A percentile compares a stretch with the other conserved stretches of the same genome.
phyloP scores from a whole-genome alignment of 2,329 filamentous ascomycete genomes.

The Westerdykella sp. region DNA sequence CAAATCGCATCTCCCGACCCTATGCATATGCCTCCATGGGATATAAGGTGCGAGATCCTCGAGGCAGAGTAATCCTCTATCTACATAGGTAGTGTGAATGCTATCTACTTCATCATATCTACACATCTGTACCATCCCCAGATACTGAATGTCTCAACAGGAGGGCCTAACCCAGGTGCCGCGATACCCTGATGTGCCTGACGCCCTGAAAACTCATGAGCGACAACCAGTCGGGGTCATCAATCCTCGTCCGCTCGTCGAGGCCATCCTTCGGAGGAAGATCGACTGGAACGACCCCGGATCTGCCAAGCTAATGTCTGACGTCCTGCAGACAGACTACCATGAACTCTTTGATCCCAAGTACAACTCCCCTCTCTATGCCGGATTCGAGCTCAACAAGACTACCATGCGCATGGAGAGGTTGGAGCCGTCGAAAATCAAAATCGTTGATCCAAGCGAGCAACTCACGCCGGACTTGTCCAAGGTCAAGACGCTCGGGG shows the following conservation, averaged over 20 bases:
- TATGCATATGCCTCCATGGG: no score
- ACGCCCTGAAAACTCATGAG: no score
- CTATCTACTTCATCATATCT: no score
- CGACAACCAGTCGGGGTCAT: slow-evolving; percentile 16
- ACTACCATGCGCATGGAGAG: slow-evolving; percentile 36
- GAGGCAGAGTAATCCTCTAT: no score
- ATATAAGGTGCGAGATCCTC: no score
- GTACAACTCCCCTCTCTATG: slow-evolving; percentile 40
- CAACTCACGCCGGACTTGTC: slow-evolving; percentile 43
- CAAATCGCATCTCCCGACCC: no score
- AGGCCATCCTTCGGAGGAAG: slow-evolving; percentile 41
- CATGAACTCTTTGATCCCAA: slow-evolving; percentile 46
- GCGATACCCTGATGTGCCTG: no score
- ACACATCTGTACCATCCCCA: no score
- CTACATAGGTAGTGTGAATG: no score
- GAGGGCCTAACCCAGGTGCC: no score
- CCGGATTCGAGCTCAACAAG: slow-evolving; percentile 40
- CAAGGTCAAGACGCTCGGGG: slow-evolving; percentile 30
- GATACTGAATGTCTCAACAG: no score
- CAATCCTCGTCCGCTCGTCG: slow-evolving; percentile 44
- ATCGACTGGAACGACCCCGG: slow-evolving; percentile 36
- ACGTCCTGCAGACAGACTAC: slow-evolving; percentile 44
- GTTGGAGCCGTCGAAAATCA: slow-evolving; percentile 37
- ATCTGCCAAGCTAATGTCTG: slow-evolving; percentile 35
- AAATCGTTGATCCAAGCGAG: slow-evolving; percentile 40